Percentiles rank a stretch among this genome's conserved stretches.
These are phyloP conservation scores for Aspergillus candidus DNA, from an alignment of 2,329 filamentous ascomycete species.

Conservation along the genomic window DNA sequence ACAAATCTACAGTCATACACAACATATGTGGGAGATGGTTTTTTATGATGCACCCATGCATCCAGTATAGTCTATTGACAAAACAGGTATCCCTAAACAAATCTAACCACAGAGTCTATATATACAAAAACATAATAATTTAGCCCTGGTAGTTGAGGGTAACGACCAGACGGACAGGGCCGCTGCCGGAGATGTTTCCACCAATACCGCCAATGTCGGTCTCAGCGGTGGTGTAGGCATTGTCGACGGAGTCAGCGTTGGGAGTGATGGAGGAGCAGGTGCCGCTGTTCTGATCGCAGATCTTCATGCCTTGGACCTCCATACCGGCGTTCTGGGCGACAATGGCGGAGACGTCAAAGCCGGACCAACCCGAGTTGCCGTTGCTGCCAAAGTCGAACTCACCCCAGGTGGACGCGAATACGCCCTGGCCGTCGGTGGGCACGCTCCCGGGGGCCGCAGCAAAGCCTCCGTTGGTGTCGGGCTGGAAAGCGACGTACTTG, in stretches of 20 bases:
- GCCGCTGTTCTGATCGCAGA: conserved; percentile 22
- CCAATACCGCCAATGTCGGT: conserved; percentile 29
- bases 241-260: conserved; percentile 19
- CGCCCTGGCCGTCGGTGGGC: conserved; percentile 22
- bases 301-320: conserved; percentile 32
- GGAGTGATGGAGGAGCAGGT: conserved; percentile 28
- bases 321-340: conserved; percentile 25
- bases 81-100: too few relatives aligned
- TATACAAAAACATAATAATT: conserved; percentile 3
- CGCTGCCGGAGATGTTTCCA: conserved; percentile 23
- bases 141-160: conserved; percentile 25
- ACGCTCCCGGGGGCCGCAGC: conserved; percentile 22
- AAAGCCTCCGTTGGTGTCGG: conserved; percentile 32
- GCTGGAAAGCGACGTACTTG: conserved; percentile 33
- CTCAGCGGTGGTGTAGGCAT: conserved; percentile 28
- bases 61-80: too few relatives aligned
- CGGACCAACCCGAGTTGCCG: conserved; percentile 27
- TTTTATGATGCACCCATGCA: too few relatives aligned
- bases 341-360: conserved; percentile 33
- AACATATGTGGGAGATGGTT: too few relatives aligned
- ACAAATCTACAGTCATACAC: too few relatives aligned
- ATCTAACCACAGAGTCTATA: neutral
- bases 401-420: conserved; percentile 29
- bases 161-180: conserved; percentile 23
- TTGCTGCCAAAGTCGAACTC: conserved; percentile 30